Base-by-base conservation (phyloP, 1,139 yeast species). In the Wickerhamomyces sp. region DNA sequence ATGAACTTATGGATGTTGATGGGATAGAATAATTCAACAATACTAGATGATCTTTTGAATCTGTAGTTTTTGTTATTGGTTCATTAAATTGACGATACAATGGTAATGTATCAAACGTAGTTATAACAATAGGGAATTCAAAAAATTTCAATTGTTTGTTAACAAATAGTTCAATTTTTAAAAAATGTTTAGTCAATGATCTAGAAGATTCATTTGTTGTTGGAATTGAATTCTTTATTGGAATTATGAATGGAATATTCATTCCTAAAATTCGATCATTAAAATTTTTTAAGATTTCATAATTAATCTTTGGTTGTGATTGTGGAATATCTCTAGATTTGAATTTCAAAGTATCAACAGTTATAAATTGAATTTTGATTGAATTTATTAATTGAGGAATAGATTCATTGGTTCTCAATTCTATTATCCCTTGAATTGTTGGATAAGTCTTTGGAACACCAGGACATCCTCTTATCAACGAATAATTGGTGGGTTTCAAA, bases 391-490 rank as follows among this genome's bases (percentile, higher is more conserved):
- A 36, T 27, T 36, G 41, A 11, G 34, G 39, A 32, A 36, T 40
- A 44, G 47, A 64, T 43, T 63, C 59, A 40, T 55, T 63, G 4
- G 68, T 61, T 46, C 66, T 54, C n/a, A 64, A 52, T 43, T 66
- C 56, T 6, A 65, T 48, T 48, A 61, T 64, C 37, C 64, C 59
- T 37, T 60, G 62, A 1, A 60, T 50, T 50, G 77, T 55, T 44
- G 70, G 69, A 26, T 78, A 63, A 10, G 84, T 78, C 47, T 80
- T 69, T 2, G 82, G 76, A 1, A 81, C 77, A 0, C 87, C 87
- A 1, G 86, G 84, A 59, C 84, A 78, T 5, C 87, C 87, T 42
- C 71, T 65, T 0, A 80, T 78, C 1, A 78, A 64, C 27, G 77
- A 68, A 26, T 68, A 61, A 37, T 72, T 73, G 34, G 76, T 68